phyloP scores from a whole-genome alignment of 2,329 filamentous ascomycete species.

The Botryotinia globosa region DNA sequence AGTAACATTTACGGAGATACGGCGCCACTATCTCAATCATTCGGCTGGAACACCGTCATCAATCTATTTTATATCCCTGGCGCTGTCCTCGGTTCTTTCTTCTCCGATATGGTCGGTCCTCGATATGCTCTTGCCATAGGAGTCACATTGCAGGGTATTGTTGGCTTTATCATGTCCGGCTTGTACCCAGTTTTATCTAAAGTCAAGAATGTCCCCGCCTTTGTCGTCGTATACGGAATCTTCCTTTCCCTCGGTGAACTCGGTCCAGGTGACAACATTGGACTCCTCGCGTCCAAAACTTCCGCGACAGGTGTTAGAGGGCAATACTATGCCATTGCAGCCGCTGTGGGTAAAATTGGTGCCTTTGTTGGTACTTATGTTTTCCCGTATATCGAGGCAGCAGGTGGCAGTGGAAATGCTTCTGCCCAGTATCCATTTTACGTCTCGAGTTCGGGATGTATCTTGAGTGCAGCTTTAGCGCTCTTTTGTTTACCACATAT shows the following conservation, averaged over 20 bases:
- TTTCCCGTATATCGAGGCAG: slow-evolving; percentile 67
- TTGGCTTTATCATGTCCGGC: slow-evolving; percentile 88
- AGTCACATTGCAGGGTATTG: slow-evolving; percentile 67
- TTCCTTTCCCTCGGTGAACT: slow-evolving; percentile 77
- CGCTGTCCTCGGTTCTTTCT: slow-evolving; percentile 71
- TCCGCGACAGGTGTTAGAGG: slow-evolving; percentile 86
- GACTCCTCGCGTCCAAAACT: slow-evolving; percentile 80
- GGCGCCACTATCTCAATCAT: slow-evolving; percentile 68
- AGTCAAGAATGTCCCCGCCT: slow-evolving; percentile 65
- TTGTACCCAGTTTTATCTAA: slow-evolving; percentile 69
- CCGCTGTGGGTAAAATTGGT: slow-evolving; percentile 71
- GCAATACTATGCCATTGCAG: slow-evolving; percentile 70
- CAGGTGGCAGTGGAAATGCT: slow-evolving; percentile 57
- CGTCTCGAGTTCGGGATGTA: slow-evolving; percentile 72
- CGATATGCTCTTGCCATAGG: slow-evolving; percentile 70
- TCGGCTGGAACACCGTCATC: slow-evolving; percentile 86
- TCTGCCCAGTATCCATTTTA: slow-evolving; percentile 84
- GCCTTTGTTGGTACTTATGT: slow-evolving; percentile 86
- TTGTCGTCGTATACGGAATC: slow-evolving; percentile 76
- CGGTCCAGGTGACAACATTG: slow-evolving; percentile 89
- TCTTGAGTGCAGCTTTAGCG: slow-evolving; percentile 68
- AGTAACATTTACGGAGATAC: slow-evolving; percentile 57
- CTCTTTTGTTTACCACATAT: slow-evolving; percentile 72
- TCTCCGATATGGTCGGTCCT: slow-evolving; percentile 77
- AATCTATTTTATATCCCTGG: slow-evolving; percentile 89